These are phyloP conservation scores for Xylaria nigripes DNA, from an alignment of 495 filamentous ascomycete species.

Conservation along the genomic window DNA sequence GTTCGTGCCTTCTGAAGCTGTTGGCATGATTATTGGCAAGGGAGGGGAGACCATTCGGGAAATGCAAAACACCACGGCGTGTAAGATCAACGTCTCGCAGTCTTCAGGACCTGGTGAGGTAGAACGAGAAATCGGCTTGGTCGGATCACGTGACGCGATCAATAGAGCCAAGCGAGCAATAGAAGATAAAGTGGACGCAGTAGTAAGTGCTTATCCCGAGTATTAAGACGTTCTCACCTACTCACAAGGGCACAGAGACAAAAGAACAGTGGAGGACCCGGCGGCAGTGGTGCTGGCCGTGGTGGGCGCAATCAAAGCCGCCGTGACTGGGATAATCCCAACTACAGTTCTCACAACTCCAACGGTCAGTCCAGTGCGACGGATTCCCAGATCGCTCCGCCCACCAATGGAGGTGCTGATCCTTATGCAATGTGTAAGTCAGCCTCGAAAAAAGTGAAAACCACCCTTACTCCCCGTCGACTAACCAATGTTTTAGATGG, in stretches of 20 bases:
- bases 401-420: conserved; percentile 33
- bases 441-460: background rate
- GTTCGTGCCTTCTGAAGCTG: conserved; percentile 72
- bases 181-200: conserved; percentile 79
- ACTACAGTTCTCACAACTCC: conserved; percentile 27
- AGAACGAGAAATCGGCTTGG: conserved; percentile 71
- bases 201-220: conserved; percentile 42
- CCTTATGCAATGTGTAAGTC: conserved; percentile 55
- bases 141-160: conserved; percentile 65
- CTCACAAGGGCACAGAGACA: conserved; percentile 35
- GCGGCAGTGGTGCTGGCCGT: conserved; percentile 34
- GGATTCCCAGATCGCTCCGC: conserved; percentile 26
- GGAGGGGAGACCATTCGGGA: conserved; percentile 82
- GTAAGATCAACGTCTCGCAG: conserved; percentile 82
- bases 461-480: background rate
- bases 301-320: conserved; percentile 34
- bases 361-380: conserved; percentile 17
- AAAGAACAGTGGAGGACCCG: conserved; percentile 40
- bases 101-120: conserved; percentile 59
- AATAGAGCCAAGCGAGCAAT: conserved; percentile 65
- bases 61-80: conserved; percentile 71
- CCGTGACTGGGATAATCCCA: conserved; percentile 35
- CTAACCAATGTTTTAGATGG: conserved; percentile 35
- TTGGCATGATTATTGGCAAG: conserved; percentile 88
- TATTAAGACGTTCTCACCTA: conserved; percentile 11